These are phyloP conservation scores for Sclerotinia borealis DNA, from an alignment of 2,329 filamentous ascomycete species.

Conservation along the genomic window DNA sequence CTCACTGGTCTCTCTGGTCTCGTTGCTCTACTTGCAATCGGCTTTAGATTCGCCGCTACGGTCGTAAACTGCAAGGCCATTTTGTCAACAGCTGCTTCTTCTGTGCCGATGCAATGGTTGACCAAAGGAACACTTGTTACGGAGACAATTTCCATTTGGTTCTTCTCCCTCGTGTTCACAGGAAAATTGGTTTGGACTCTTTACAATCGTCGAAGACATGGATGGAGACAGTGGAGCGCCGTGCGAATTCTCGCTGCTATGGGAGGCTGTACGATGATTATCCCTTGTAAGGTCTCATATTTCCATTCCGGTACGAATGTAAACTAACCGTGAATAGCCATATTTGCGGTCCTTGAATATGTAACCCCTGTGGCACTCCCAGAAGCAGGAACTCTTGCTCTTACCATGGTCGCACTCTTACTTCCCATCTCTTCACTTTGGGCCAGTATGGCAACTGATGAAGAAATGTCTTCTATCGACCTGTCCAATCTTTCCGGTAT, in stretches of 20 bases:
- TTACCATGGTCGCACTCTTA: constrained; percentile 55
- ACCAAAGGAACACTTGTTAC: constrained; percentile 43
- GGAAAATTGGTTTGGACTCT: constrained; percentile 55
- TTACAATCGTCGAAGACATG: constrained; percentile 47
- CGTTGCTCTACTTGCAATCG: constrained; percentile 45
- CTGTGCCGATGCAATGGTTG: constrained; percentile 35
- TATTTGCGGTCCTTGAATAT: constrained; percentile 56
- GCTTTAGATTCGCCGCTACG: constrained; percentile 46
- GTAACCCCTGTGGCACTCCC: constrained; percentile 37
- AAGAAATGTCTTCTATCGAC: constrained; percentile 19
- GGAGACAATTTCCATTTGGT: constrained; percentile 51
- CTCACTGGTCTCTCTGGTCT: constrained; percentile 43
- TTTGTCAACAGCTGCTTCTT: constrained; percentile 20
- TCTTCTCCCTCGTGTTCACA: constrained; percentile 57
- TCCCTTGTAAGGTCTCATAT: constrained; percentile 48
- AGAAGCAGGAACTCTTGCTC: constrained; percentile 48
- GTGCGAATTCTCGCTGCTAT: constrained; percentile 64
- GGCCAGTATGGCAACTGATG: constrained; percentile 39
- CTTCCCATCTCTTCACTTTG: constrained; percentile 62
- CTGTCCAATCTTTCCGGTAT: constrained; percentile 13
- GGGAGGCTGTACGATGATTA: constrained; percentile 59
- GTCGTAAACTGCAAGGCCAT: constrained; percentile 38
- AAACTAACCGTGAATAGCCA: constrained; percentile 38
- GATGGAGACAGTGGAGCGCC: constrained; percentile 54
- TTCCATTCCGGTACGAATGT: not conserved